Evolutionary conservation across 306 rosid genomes (phyloP).

Genomic region (Luffa aegyptiaca): DNA sequence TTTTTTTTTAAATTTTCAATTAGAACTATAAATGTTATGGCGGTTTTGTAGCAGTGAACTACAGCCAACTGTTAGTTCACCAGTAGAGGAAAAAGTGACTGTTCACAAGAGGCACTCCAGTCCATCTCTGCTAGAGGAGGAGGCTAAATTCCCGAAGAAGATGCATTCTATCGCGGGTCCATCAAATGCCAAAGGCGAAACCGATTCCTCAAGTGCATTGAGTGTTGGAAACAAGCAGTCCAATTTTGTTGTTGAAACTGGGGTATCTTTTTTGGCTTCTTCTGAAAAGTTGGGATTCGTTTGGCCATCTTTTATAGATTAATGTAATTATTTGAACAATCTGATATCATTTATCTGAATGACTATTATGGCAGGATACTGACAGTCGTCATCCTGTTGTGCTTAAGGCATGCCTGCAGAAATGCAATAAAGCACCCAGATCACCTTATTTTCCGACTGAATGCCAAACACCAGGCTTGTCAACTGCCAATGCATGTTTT

Average conservation of each 20-base stretch:
- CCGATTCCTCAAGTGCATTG: constrained; percentile 17
- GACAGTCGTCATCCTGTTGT: constrained; percentile 18
- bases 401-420: constrained; percentile 40
- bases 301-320: constrained; percentile 9
- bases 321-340: neutral
- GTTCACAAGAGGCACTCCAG: constrained; percentile 32
- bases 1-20: neutral
- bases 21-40: neutral
- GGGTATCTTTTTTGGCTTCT: constrained; percentile 21
- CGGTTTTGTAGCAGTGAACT: constrained; percentile 29
- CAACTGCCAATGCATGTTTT: constrained; percentile 33
- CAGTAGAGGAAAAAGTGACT: constrained; percentile 35
- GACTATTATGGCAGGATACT: constrained; percentile 32
- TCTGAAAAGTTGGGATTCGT: neutral
- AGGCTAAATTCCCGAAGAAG: constrained; percentile 30
- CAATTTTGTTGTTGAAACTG: constrained; percentile 22
- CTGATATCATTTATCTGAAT: neutral
- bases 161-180: constrained; percentile 17
- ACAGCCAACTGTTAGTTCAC: constrained; percentile 20
- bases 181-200: constrained; percentile 23
- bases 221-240: constrained; percentile 23
- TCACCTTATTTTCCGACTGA: constrained; percentile 29
- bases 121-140: constrained; percentile 19
- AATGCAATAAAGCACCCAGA: constrained; percentile 49
- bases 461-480: constrained; percentile 62